Base-by-base conservation (phyloP, 2,329 filamentous ascomycete genomes). In the Amphichorda felina region DNA sequence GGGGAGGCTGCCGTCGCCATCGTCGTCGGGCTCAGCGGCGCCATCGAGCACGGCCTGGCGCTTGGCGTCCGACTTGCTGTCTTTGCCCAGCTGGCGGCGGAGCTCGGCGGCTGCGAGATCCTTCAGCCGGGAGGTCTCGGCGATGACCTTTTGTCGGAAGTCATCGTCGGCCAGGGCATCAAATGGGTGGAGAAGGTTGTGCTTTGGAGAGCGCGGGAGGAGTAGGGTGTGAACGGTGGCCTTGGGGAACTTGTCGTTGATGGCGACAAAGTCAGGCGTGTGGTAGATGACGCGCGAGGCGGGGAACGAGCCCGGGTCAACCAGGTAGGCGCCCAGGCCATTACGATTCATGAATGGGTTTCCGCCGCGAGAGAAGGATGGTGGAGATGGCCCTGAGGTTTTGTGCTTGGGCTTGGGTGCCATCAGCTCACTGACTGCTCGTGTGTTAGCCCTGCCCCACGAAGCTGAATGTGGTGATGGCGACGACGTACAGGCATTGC, bases 181-280 rank as follows among this genome's bases (percentile, higher is more conserved):
- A 49, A 89, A 80, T 0, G 89, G 88, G 46, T 94, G 82, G 9
- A 75, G 61, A 5, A 67, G 60, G 45, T 68, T 75, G 50, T 77
- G 73, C 3, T 54, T 48, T 1, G 65, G 50, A 28, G 81, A 73
- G 34, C 88, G 81, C 6, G 88, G 85, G 5, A 96, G 75, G n/a
- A 96, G 73, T 3, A 98, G 81, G 2, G 85, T 69, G 60, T 98
- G 91, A 4, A 95, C 67, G 4, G 73, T 76, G 4, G 83, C 75
- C 57, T 96, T 98, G 8, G 91, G 88, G 52, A 76, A 98, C 41
- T 76, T 64, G 60, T 98, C 91, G 46, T 79, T 70, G 54, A 96
- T 83, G 15, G 76, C 71, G 37, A 88, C 82, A 45, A 82, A 86
- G 41, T 75, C 63, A 9, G 74, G 64, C 46, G 74, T 75, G 57